Evolutionary conservation across 2,329 filamentous ascomycete genomes (phyloP), one percentile per base, ranked within the genome.

Genomic region (Chrysoporthe puriensis): DNA sequence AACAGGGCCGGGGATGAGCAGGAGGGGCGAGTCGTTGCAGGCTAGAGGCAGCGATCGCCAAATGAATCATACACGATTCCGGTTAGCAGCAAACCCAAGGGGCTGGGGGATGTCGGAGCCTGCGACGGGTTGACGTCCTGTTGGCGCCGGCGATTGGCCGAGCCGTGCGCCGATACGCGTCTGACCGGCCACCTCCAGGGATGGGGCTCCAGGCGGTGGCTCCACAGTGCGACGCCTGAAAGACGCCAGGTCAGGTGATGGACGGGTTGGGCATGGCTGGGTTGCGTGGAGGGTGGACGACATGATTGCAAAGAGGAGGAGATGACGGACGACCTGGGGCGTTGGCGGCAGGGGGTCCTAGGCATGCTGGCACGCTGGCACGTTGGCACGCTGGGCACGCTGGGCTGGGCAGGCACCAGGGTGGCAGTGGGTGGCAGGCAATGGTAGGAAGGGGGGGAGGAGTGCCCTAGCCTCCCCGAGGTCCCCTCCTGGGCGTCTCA

Each of bases 151-250:
- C 65, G 50, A 69, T 69, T 69, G 68, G 65, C 52, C 40, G n/a
- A 69, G 54, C 52, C 61, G 67, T 69, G 64, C 54, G 46, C 63
- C 52, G 43, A 46, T 66, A 66, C 67, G 67, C 67, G 67, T 69
- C 67, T 58, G 34, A 65, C 40, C 46, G 63, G 57, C 48, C 62
- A 36, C 34, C 50, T 56, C 18, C 62, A 64, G 52, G 62, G 52
- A 57, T 64, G 9, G 52, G 26, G 11, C 21, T 34, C 46, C 44
- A 56, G 54, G 40, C 16, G 11, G 34, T 8, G 18, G 52, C 43
- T 14, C 52, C 50, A 64, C 62, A 57, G 32, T n/a, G 32, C 46
- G 46, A 64, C 54, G 43, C 62, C 36, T 44, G 40, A 50, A 11
- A 16, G 40, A 34, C 62, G 42, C 62, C 5, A 36, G 14, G 42